These are phyloP conservation scores for Seminavis robusta DNA, from an alignment of 108 stramenopile genomes.

Conservation along the genomic window DNA sequence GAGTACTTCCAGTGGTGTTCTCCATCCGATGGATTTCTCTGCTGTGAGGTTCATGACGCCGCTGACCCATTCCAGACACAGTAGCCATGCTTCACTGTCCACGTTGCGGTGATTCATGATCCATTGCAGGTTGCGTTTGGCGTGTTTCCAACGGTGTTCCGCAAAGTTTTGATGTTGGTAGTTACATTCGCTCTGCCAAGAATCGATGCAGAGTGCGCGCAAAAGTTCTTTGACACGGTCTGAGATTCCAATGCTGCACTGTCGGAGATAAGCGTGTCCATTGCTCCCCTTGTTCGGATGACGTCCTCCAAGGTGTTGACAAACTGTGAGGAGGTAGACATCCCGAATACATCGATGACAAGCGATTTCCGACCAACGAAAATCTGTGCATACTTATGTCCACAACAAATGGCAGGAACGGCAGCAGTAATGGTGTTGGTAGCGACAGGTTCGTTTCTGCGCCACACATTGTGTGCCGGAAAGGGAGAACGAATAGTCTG, in stretches of 20 bases:
- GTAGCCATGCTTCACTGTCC: conserved; percentile 15
- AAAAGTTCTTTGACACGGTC: conserved; percentile 15
- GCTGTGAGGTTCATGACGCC: conserved; percentile 20
- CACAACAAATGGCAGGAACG: conserved; percentile 2
- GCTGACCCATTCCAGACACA: conserved; percentile 2
- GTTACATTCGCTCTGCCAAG: conserved; percentile 20
- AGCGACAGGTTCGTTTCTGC: conserved; percentile 9
- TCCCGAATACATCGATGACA: conserved; percentile 15
- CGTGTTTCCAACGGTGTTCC: conserved; percentile 14
- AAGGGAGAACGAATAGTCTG: too few relatives aligned
- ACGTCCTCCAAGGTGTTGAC: conserved; percentile 13
- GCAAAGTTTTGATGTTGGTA: conserved; percentile 31
- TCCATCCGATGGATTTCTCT: not conserved
- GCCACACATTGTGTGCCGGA: conserved; percentile 11
- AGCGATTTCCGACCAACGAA: conserved; percentile 2
- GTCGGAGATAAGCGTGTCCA: conserved; percentile 9
- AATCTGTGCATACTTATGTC: conserved; percentile 12
- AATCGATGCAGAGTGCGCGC: conserved; percentile 9
- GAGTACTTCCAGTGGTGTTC: conserved; percentile 6
- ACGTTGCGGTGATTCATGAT: conserved; percentile 21
- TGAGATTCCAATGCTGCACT: conserved; percentile 4
- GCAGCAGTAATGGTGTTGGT: conserved; percentile 16
- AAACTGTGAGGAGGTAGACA: conserved; percentile 13
- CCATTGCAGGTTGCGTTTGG: conserved; percentile 7
- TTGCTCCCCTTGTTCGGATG: conserved; percentile 24